phyloP scores from a whole-genome alignment of 2,329 filamentous ascomycete genomes.

The Alternaria alternata region DNA sequence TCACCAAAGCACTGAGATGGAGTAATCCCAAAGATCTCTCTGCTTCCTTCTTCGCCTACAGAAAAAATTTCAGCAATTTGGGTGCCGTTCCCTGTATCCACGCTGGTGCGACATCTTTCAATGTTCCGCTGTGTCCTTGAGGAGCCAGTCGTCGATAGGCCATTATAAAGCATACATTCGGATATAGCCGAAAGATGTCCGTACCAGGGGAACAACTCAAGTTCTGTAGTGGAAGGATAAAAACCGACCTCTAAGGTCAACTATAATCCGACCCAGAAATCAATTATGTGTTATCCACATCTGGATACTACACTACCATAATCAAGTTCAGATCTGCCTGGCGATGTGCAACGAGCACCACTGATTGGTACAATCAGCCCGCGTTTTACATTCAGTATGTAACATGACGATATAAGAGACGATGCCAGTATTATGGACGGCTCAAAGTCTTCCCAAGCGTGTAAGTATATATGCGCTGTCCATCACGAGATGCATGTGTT shows the following conservation, averaged over 20 bases:
- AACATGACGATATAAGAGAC: background rate
- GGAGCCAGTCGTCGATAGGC: background rate
- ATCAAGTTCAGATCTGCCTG: background rate
- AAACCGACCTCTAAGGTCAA: background rate
- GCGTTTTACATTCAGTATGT: background rate
- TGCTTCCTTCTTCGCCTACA: background rate
- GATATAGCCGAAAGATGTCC: background rate
- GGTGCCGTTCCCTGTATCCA: background rate
- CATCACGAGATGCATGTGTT: too few relatives aligned
- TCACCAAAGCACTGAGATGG: background rate
- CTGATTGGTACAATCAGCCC: background rate
- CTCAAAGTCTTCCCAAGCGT: too few relatives aligned
- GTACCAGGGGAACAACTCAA: background rate
- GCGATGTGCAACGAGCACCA: background rate
- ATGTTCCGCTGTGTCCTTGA: background rate
- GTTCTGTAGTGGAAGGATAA: background rate
- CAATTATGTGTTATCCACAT: background rate
- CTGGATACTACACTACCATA: background rate
- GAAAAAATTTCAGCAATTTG: background rate
- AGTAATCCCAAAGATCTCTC: background rate
- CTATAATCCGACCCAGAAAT: background rate
- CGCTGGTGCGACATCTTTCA: background rate
- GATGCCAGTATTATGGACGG: background rate
- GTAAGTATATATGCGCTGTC: too few relatives aligned
- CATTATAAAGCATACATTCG: background rate